Evolutionary conservation across 2,329 filamentous ascomycete species (phyloP), one percentile per base, ranked within the genome.

Genomic region (Anthostomella pinea): DNA sequence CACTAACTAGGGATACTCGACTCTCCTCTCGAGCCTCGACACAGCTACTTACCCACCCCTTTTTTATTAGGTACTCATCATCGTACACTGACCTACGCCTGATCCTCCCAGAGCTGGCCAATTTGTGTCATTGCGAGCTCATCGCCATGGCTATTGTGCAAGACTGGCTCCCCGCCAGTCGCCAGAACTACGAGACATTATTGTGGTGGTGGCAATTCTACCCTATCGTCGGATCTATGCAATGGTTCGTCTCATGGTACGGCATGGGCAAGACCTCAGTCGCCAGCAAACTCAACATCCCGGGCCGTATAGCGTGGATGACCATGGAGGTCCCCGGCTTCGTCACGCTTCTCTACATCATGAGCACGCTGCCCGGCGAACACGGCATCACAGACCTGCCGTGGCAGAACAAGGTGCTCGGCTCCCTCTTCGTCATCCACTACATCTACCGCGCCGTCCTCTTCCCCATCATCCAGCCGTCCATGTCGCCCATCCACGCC

Each of bases 231-330:
- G 82, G 82, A 0, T 75, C 79, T 2, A 33, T 78, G 15, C 89
- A 95, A 78, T 94, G 85, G 83, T 41, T 82, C 38, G 67, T 74
- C n/a, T 75, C 79, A 37, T 95, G 79, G 75, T 93, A 96, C 62
- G 87, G 87, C 33, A 88, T 91, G 70, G 93, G 93, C 61, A 97
- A 97, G 66, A 95, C 90, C 3, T 95, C 88, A 3, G 74, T 81
- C 13, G 57, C 72, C 3, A 89, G 84, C 52, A 67, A 67, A 9
- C 70, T 93, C 59, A 98, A 98, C 65, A 64, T 97, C n/a, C 87
- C 90, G 2, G 93, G 93, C 43, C 87, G 86, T 52, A 69, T 87
- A 46, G 89, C 80, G 39, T 98, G 93, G 93, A 74, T 85, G 38
- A 77, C 81, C 3, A 96, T 96, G 88, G 93, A 98, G 63, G 68